Evolutionary conservation across 129 eudicot genomes (phyloP).

Genomic region (Ambrosia artemisiifolia): DNA sequence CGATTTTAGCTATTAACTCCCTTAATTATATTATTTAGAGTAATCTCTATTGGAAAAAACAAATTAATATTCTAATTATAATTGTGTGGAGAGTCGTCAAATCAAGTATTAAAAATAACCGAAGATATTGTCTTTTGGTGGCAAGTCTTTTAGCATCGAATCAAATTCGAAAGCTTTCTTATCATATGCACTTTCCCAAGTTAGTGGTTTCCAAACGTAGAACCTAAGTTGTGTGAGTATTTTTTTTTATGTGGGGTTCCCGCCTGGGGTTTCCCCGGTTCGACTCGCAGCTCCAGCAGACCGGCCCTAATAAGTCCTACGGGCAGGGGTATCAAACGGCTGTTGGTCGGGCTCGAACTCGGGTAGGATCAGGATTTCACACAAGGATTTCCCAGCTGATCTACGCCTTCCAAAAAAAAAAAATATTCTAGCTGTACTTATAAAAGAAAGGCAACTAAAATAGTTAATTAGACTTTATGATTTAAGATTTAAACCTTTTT

Average conservation of each 20-base stretch:
- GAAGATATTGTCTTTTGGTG: not conserved
- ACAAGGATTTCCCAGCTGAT: too few relatives aligned
- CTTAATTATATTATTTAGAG: too few relatives aligned
- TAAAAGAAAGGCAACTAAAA: not conserved
- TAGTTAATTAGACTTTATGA: not conserved
- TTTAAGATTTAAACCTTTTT: not conserved
- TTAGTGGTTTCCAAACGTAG: slow-evolving; percentile 30
- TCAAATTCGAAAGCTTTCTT: slow-evolving; percentile 38
- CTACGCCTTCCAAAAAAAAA: too few relatives aligned
- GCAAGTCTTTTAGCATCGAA: slow-evolving; percentile 26
- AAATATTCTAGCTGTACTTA: not conserved
- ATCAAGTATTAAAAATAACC: not conserved
- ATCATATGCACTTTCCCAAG: slow-evolving; percentile 31
- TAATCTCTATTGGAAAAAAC: too few relatives aligned
- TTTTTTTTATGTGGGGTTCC: too few relatives aligned
- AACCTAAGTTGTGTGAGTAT: slow-evolving; percentile 5
- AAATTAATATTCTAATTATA: not conserved
- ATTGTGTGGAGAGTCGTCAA: not conserved
- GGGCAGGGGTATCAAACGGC: too few relatives aligned
- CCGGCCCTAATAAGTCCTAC: too few relatives aligned
- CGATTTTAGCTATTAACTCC: too few relatives aligned
- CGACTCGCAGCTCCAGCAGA: too few relatives aligned
- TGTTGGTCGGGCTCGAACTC: too few relatives aligned
- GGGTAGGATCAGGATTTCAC: too few relatives aligned
- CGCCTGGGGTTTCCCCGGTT: too few relatives aligned